Base-by-base conservation (phyloP, 768 basidiomycete species). In the Dendrothele bispora region DNA sequence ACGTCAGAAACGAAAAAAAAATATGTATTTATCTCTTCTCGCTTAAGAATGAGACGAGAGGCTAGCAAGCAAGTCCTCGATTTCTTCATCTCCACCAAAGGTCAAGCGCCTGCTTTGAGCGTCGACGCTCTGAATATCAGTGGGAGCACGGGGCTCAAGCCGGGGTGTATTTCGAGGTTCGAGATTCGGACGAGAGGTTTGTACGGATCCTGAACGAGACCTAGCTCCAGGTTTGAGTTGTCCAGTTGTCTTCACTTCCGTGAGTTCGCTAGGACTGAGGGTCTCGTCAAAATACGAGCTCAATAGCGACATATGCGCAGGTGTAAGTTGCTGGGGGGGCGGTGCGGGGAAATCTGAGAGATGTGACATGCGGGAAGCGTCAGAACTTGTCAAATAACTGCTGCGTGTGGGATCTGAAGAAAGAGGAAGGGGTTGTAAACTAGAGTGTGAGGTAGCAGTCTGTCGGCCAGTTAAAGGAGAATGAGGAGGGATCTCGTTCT, bases 261-360 rank as follows among this genome's bases (percentile, higher is more conserved):
- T 27, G 28, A 47, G 34, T 20, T 62, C 52, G 35, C 52, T 55
- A 41, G 47, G 45, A 11, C 54, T 49, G 14, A 54, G 53, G 11
- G 58, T 55, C 15, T 67, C 63, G 25, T 74, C 72, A 52, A 73
- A 72, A 49, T 72, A 78, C 0, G 78, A 62, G 29, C 70, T 69
- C 18, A 80, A 48, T n/a, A 77, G 61, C 7, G 75, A 73, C 54
- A 71, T 61, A 40, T 69, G 70, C 30, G 61, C 60, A 35, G 58
- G 55, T 22, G 64, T 55, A 15, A 52, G 44, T 39, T 55, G 43
- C n/a, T 62, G 56, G 24, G 52, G 49, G 0, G 86, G 86, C 3
- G 86, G 86, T 7, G 64, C 65, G 2, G 86, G 87, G 59, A 89
- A 89, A 56, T 88, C 87, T 4, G 84, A 87, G 12, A 88, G 72